A percentile compares a stretch with the other conserved stretches of the same genome.
Evolutionary conservation across 1,139 yeast species (phyloP).

Genomic region (Scheffersomyces quercinus): DNA sequence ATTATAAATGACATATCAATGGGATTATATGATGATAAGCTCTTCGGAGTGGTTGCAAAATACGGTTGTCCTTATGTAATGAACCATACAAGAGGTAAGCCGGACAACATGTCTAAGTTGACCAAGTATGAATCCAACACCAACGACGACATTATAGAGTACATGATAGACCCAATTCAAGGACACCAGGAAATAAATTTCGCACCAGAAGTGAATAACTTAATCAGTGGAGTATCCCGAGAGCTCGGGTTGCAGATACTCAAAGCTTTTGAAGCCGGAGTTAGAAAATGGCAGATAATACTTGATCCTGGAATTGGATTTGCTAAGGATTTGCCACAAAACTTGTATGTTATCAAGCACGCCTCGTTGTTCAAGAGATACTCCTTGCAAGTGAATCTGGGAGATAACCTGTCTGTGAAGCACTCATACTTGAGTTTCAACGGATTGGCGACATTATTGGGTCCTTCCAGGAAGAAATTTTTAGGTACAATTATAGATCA

Average conservation of each 20-base stretch:
- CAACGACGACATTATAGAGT: constrained; percentile 42
- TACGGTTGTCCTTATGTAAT: constrained; percentile 76
- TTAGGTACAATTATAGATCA: constrained; percentile 68
- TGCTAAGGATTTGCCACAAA: constrained; percentile 74
- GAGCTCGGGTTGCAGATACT: constrained; percentile 62
- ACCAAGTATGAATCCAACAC: constrained; percentile 54
- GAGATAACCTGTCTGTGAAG: constrained; percentile 22
- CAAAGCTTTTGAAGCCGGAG: constrained; percentile 62
- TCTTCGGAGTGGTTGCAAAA: constrained; percentile 68
- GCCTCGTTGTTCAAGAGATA: constrained; percentile 58
- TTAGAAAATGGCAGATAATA: constrained; percentile 86
- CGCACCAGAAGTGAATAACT: constrained; percentile 29
- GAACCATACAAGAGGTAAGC: constrained; percentile 85
- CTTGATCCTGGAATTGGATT: constrained; percentile 96
- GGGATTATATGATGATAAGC: constrained; percentile 65
- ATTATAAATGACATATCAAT: constrained; percentile 90
- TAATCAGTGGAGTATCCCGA: constrained; percentile 53
- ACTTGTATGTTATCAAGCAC: constrained; percentile 61
- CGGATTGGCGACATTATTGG: constrained; percentile 69
- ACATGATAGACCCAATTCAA: constrained; percentile 28
- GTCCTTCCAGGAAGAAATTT: constrained; percentile 86
- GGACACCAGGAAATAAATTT: constrained; percentile 26
- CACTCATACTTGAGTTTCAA: constrained; percentile 42
- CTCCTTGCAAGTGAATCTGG: constrained; percentile 28
- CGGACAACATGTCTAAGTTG: constrained; percentile 66